phyloP scores from a whole-genome alignment of 163 green algal species.

The Chloromonas sp. region DNA sequence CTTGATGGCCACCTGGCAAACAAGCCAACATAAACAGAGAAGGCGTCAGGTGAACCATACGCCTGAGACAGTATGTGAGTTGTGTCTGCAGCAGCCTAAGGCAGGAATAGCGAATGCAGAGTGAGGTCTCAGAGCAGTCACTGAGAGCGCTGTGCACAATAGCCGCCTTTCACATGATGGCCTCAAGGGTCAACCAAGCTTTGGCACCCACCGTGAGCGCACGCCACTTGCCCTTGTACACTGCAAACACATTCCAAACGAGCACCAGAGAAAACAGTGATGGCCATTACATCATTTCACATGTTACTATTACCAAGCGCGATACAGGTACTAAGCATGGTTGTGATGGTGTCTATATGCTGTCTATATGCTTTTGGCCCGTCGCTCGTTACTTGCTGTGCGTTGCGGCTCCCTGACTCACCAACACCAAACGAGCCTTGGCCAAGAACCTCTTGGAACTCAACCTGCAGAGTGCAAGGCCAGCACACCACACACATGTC shows the following conservation, averaged over 20 bases:
- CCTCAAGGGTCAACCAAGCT: too few relatives aligned
- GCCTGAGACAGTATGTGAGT: background rate
- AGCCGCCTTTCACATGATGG: too few relatives aligned
- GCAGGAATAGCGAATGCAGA: background rate
- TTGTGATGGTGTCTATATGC: too few relatives aligned
- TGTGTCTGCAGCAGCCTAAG: too few relatives aligned
- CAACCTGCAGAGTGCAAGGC: background rate
- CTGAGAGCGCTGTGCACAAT: background rate
- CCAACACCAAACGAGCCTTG: conserved; percentile 15
- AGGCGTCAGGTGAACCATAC: background rate
- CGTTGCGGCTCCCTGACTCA: background rate
- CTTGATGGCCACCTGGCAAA: conserved; percentile 6
- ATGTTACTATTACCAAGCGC: too few relatives aligned
- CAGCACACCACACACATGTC: background rate
- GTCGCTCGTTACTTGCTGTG: too few relatives aligned
- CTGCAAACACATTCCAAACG: background rate
- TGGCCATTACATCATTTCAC: too few relatives aligned
- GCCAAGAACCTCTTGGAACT: conserved; percentile 10
- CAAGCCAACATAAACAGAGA: background rate
- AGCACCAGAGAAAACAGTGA: too few relatives aligned
- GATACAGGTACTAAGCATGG: too few relatives aligned
- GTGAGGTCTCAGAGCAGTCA: background rate
- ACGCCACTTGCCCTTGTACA: conserved; percentile 23
- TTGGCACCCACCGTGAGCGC: background rate
- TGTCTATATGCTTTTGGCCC: too few relatives aligned